These are phyloP conservation scores for Biancaea sappan DNA, from an alignment of 306 rosid genomes.

Conservation along the genomic window DNA sequence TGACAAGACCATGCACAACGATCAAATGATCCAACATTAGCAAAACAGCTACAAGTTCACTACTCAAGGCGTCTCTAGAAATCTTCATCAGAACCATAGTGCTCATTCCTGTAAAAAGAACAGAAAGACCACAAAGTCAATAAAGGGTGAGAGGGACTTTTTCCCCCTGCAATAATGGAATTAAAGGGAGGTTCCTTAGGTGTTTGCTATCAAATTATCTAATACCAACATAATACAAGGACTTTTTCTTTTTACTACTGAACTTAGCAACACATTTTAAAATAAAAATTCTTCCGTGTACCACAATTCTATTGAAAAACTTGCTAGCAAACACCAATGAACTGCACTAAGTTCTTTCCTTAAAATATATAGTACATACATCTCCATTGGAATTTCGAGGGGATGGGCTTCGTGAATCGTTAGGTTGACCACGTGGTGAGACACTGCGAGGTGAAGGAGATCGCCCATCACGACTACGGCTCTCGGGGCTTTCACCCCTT, in stretches of 20 bases:
- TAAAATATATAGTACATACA: conserved; percentile 52
- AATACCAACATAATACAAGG: background rate
- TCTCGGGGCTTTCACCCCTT: conserved; percentile 55
- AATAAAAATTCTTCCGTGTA: background rate
- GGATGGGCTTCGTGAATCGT: conserved; percentile 62
- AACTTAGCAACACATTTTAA: background rate
- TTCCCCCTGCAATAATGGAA: background rate
- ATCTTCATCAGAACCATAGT: conserved; percentile 1
- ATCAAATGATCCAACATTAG: conserved; percentile 42
- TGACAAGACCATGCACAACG: conserved; percentile 46
- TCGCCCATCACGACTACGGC: conserved; percentile 49
- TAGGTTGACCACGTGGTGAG: conserved; percentile 55
- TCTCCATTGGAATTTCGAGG: conserved; percentile 60
- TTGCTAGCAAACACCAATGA: background rate
- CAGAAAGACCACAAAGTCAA: conserved; percentile 5
- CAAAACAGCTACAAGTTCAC: conserved; percentile 47
- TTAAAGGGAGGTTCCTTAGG: too few species aligned
- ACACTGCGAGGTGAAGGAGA: conserved; percentile 62
- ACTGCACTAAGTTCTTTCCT: background rate
- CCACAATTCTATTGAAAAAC: background rate
- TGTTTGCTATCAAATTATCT: background rate
- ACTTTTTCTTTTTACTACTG: background rate
- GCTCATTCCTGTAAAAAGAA: conserved; percentile 51
- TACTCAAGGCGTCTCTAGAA: conserved; percentile 29
- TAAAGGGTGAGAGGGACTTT: background rate